Conservation (phyloP, 306 rosid species). For the Mimosa pudica region DNA sequence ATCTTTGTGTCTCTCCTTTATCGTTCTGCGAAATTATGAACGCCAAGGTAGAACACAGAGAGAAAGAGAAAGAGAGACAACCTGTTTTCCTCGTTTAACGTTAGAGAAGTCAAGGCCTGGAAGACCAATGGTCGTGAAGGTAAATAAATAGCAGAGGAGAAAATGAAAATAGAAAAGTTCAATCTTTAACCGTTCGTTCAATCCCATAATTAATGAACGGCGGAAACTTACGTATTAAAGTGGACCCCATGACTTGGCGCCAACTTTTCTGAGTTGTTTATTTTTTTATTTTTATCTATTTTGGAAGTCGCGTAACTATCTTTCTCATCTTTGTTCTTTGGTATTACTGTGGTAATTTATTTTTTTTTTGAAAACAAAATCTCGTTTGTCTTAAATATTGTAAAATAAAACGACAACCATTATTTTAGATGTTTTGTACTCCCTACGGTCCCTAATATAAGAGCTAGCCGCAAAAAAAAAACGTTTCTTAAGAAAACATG, state of each 20-base stretch:
- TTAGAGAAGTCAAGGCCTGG: not conserved
- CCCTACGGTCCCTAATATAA: too few relatives aligned
- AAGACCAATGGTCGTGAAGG: not conserved
- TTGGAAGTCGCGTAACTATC: not conserved
- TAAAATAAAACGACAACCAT: not conserved
- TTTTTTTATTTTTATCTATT: not conserved
- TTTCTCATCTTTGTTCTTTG: not conserved
- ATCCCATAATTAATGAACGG: slow-evolving; percentile 32
- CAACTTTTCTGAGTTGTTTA: not conserved
- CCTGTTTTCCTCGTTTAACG: slow-evolving; percentile 15
- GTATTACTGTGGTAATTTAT: not conserved
- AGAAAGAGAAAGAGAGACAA: slow-evolving; percentile 1
- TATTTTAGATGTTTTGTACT: too few relatives aligned
- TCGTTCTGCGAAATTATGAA: slow-evolving; percentile 4
- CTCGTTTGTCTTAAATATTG: not conserved
- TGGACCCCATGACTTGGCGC: not conserved
- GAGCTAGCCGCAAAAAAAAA: too few relatives aligned
- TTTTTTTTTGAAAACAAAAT: not conserved
- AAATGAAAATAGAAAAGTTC: not conserved
- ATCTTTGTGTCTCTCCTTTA: slow-evolving; percentile 18
- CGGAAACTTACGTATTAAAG: not conserved
- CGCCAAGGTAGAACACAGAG: slow-evolving; percentile 17
- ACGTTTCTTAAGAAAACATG: too few relatives aligned
- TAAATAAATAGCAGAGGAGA: not conserved
- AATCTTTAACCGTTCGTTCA: slow-evolving; percentile 14